These are phyloP conservation scores for Aspergillus novoparasiticus DNA, from an alignment of 2,329 filamentous ascomycete species.

Conservation along the genomic window DNA sequence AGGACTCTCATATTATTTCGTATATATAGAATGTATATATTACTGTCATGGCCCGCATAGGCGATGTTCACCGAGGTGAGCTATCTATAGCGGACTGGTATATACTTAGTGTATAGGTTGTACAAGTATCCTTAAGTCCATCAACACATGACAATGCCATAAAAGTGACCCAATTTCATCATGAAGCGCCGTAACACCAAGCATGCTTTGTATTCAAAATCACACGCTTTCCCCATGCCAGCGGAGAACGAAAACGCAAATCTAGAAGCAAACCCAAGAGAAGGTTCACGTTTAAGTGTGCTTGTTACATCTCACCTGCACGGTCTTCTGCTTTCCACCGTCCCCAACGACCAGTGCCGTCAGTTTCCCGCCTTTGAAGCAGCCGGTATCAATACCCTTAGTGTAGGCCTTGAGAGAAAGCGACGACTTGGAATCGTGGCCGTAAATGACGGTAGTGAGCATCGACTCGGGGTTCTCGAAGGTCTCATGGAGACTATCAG, in stretches of 20 bases:
- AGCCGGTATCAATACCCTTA: constrained; percentile 83
- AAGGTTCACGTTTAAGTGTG: constrained; percentile 20
- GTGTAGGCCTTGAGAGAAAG: constrained; percentile 70
- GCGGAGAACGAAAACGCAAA: constrained; percentile 5
- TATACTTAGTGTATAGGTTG: neutral
- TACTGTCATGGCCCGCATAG: neutral
- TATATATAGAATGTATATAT: constrained; percentile 6
- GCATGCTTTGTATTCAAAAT: constrained; percentile 1
- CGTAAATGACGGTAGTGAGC: constrained; percentile 76
- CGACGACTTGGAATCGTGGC: constrained; percentile 77
- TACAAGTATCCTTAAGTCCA: neutral
- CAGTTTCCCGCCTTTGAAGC: constrained; percentile 73
- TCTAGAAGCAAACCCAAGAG: neutral
- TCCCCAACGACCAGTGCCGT: constrained; percentile 76
- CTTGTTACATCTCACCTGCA: constrained; percentile 47
- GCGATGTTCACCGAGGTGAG: neutral
- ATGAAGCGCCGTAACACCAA: constrained; percentile 8
- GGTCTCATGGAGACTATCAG: constrained; percentile 21
- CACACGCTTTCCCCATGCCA: constrained; percentile 7
- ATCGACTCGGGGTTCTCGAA: constrained; percentile 24
- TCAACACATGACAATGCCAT: neutral
- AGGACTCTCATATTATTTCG: neutral
- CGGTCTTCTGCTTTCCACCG: constrained; percentile 44
- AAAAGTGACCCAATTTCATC: constrained; percentile 1
- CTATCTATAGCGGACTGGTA: neutral